These are phyloP conservation scores for Gymnopilus junonius DNA, from an alignment of 768 basidiomycete species.

Conservation along the genomic window DNA sequence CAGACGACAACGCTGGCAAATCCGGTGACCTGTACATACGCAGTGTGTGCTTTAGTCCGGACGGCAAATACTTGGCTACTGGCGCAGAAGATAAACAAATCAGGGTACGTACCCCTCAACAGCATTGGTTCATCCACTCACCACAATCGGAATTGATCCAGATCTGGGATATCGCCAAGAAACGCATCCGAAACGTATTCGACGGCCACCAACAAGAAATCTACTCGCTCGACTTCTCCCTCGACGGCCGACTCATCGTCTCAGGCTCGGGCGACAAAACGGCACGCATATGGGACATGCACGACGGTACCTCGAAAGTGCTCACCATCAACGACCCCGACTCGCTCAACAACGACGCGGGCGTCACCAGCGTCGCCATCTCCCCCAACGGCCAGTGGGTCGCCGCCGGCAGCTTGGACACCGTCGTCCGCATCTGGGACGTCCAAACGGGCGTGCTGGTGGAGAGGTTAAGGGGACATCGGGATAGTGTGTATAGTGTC, in stretches of 20 bases:
- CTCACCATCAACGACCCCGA: slow-evolving; percentile 60
- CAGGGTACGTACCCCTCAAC: slow-evolving; percentile 55
- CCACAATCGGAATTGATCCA: too few relatives aligned
- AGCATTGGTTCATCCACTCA: too few relatives aligned
- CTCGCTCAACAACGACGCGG: slow-evolving; percentile 33
- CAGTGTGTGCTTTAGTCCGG: slow-evolving; percentile 95
- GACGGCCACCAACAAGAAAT: slow-evolving; percentile 93
- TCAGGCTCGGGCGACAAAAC: slow-evolving; percentile 83
- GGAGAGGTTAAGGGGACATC: slow-evolving; percentile 78
- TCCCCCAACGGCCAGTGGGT: slow-evolving; percentile 74
- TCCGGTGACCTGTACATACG: slow-evolving; percentile 90
- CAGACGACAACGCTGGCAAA: slow-evolving; percentile 76
- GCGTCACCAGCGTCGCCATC: slow-evolving; percentile 72
- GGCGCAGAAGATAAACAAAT: slow-evolving; percentile 96
- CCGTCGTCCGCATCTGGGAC: slow-evolving; percentile 83
- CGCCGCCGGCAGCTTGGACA: slow-evolving; percentile 74
- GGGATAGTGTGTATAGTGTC: slow-evolving; percentile 85
- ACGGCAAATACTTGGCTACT: slow-evolving; percentile 92
- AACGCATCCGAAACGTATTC: slow-evolving; percentile 78
- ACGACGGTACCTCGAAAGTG: slow-evolving; percentile 40
- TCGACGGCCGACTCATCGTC: slow-evolving; percentile 84
- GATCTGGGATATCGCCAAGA: slow-evolving; percentile 92
- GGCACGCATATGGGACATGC: slow-evolving; percentile 53
- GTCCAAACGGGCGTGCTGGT: slow-evolving; percentile 65
- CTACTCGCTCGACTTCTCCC: slow-evolving; percentile 90